Percentiles rank a stretch among this genome's conserved stretches.
phyloP scores from a whole-genome alignment of 2,329 filamentous ascomycete genomes.

The Diaporthe sp. region DNA sequence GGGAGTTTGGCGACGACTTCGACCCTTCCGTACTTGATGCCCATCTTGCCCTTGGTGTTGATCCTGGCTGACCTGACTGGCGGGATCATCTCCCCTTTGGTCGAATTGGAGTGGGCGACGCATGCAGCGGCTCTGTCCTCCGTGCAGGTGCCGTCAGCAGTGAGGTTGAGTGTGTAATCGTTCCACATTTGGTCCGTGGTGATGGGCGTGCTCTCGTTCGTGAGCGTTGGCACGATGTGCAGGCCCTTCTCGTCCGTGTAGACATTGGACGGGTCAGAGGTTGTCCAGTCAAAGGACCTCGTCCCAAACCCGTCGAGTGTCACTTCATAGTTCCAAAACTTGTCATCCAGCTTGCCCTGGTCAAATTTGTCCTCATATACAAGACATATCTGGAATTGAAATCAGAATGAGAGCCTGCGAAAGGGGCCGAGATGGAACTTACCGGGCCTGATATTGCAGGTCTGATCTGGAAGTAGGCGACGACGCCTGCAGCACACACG shows the following conservation, averaged over 20 bases:
- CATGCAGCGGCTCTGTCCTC: constrained; percentile 51
- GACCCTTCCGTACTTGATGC: constrained; percentile 63
- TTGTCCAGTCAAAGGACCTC: constrained; percentile 69
- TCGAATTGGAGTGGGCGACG: constrained; percentile 57
- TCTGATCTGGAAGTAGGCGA: constrained; percentile 50
- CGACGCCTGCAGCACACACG: constrained; percentile 50
- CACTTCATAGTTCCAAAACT: constrained; percentile 39
- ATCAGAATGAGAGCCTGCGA: constrained; percentile 13
- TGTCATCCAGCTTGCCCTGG: constrained; percentile 31
- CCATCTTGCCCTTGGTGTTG: constrained; percentile 60
- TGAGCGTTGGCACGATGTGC: constrained; percentile 68
- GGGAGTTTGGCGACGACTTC: constrained; percentile 68
- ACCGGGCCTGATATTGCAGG: constrained; percentile 44
- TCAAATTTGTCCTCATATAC: constrained; percentile 64
- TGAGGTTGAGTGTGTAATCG: constrained; percentile 61
- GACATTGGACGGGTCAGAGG: constrained; percentile 60
- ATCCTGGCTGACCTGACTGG: constrained; percentile 64
- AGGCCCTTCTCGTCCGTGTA: constrained; percentile 63
- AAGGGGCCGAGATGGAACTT: constrained; percentile 14
- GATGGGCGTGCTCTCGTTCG: constrained; percentile 56
- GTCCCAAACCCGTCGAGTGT: constrained; percentile 58
- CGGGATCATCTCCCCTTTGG: constrained; percentile 60
- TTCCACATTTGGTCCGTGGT: constrained; percentile 54
- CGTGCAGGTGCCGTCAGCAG: constrained; percentile 58
- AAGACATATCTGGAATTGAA: constrained; percentile 53